A percentile compares a stretch with the other conserved stretches of the same genome.
Conservation (phyloP, 768 basidiomycete genomes). For the Lactifluus rugatus region DNA sequence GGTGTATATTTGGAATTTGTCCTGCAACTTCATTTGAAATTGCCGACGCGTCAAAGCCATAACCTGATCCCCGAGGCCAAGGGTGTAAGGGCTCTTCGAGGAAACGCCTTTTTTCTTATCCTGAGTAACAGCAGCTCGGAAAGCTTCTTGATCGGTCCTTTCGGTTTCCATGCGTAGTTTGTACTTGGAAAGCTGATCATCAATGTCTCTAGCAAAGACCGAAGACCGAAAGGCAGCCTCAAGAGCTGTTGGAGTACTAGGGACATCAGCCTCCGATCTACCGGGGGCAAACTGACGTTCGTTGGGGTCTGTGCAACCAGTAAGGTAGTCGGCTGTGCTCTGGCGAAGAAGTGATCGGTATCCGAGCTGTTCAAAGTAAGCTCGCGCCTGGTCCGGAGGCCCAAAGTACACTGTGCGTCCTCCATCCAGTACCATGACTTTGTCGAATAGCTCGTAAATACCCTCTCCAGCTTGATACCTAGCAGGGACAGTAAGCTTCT, state of each 20-base stretch:
- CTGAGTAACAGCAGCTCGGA: slow-evolving; percentile 62
- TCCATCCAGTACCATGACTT: slow-evolving; percentile 74
- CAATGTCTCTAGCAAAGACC: slow-evolving; percentile 33
- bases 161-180: slow-evolving; percentile 48
- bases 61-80: slow-evolving; percentile 70
- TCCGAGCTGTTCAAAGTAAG: slow-evolving; percentile 70
- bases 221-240: slow-evolving; percentile 54
- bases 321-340: slow-evolving; percentile 83
- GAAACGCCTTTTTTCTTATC: slow-evolving; percentile 78
- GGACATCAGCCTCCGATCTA: slow-evolving; percentile 46
- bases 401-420: slow-evolving; percentile 82
- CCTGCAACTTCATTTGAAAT: slow-evolving; percentile 65
- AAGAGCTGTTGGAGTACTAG: slow-evolving; percentile 57
- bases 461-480: slow-evolving; percentile 64
- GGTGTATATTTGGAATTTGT: slow-evolving; percentile 67
- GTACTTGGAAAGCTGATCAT: slow-evolving; percentile 45
- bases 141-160: slow-evolving; percentile 60
- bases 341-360: slow-evolving; percentile 73
- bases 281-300: slow-evolving; percentile 72
- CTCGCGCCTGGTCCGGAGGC: slow-evolving; percentile 59
- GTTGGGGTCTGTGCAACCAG: slow-evolving; percentile 74
- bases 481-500: slow-evolving; percentile 26
- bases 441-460: slow-evolving; percentile 76
- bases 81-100: slow-evolving; percentile 73
- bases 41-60: slow-evolving; percentile 60